Percentiles rank a stretch among this genome's conserved stretches.
These are phyloP conservation scores for Suillus subalutaceus DNA, from an alignment of 768 basidiomycete species.

Conservation along the genomic window DNA sequence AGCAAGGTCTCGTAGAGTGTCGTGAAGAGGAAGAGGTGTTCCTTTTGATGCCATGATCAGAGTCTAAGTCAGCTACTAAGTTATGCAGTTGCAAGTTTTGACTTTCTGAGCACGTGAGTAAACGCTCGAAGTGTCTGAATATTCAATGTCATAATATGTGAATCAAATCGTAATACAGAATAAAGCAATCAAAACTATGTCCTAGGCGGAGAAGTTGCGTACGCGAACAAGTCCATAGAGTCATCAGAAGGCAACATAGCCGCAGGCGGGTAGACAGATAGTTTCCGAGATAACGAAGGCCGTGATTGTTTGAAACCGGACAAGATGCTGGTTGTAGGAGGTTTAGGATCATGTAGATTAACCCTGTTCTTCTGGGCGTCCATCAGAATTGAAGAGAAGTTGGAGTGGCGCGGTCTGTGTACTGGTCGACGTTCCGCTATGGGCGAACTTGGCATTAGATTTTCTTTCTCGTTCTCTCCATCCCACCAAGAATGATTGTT, in stretches of 20 bases:
- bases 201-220: conserved; percentile 32
- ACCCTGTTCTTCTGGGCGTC: conserved; percentile 42
- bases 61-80: neutral
- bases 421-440: conserved; percentile 14
- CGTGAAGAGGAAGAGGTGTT: conserved; percentile 56
- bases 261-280: conserved; percentile 7
- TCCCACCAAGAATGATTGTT: conserved; percentile 23
- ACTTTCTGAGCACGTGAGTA: neutral
- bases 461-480: conserved; percentile 27
- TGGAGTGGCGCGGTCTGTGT: conserved; percentile 27
- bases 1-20: conserved; percentile 73
- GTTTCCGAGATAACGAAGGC: conserved; percentile 16
- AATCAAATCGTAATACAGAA: conserved; percentile 17
- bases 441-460: conserved; percentile 14
- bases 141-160: conserved; percentile 10
- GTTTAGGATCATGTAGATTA: conserved; percentile 29
- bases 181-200: conserved; percentile 19
- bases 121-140: neutral
- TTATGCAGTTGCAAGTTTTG: neutral
- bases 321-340: conserved; percentile 12
- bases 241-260: conserved; percentile 46
- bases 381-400: conserved; percentile 43
- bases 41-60: conserved; percentile 33
- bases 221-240: conserved; percentile 51
- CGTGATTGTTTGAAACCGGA: conserved; percentile 13